Evolutionary conservation across 345 rosid genomes (phyloP).

Genomic region (Erysimum cheiranthoides): DNA sequence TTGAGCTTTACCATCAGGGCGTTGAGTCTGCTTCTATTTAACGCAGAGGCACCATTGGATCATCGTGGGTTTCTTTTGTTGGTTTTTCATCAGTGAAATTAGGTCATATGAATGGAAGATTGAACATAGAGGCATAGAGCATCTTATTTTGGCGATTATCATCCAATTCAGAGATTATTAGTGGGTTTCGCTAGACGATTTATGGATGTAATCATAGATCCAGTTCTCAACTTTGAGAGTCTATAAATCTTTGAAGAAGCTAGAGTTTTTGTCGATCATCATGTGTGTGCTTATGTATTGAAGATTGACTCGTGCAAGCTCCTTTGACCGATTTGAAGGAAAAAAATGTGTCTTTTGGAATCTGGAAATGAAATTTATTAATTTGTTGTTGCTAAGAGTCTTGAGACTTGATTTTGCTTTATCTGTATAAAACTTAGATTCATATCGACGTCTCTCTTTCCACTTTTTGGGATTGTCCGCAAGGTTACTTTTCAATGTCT

Average conservation of each 20-base stretch:
- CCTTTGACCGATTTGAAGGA: background rate
- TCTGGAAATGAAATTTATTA: background rate
- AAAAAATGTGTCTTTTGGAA: background rate
- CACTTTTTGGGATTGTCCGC: background rate
- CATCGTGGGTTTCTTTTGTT: background rate
- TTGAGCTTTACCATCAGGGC: background rate
- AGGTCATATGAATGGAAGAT: background rate
- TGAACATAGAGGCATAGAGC: background rate
- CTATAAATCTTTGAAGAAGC: background rate
- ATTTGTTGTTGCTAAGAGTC: background rate
- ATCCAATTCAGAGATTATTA: background rate
- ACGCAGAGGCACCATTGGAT: background rate
- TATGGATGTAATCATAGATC: background rate
- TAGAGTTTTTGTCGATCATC: background rate
- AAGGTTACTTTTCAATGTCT: background rate
- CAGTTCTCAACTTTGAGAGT: conserved; percentile 5
- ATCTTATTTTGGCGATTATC: background rate
- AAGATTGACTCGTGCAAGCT: background rate
- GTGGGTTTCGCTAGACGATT: background rate
- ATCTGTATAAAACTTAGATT: background rate
- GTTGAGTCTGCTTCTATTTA: background rate
- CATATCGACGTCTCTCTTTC: background rate
- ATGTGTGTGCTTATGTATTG: background rate
- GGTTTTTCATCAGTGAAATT: background rate
- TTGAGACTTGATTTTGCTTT: background rate